A percentile compares a stretch with the other conserved stretches of the same genome.
Evolutionary conservation across 1,139 yeast genomes (phyloP).

Genomic region (Pichia sp.): DNA sequence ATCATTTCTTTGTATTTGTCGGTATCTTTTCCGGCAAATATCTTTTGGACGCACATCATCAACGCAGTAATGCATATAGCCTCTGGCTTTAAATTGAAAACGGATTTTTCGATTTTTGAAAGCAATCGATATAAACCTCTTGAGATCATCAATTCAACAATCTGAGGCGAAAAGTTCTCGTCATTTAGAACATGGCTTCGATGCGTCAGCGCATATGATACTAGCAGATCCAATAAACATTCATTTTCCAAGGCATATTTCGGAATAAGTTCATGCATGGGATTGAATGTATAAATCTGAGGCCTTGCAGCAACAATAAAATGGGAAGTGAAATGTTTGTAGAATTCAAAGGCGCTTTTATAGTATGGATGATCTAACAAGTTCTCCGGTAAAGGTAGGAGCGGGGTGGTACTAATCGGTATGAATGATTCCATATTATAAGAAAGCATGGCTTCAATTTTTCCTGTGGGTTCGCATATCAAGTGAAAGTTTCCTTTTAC

Average conservation of each 20-base stretch:
- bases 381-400: constrained; percentile 11
- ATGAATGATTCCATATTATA: constrained; percentile 5
- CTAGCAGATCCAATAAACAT: constrained; percentile 7
- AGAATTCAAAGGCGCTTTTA: constrained; percentile 8
- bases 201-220: constrained; percentile 10
- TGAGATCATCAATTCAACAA: constrained; percentile 6
- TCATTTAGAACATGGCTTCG: constrained; percentile 8
- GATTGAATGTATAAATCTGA: constrained; percentile 7
- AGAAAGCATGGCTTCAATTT: background rate
- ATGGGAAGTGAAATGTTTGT: constrained; percentile 9
- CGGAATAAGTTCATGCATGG: constrained; percentile 8
- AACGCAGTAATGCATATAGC: constrained; percentile 8
- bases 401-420: constrained; percentile 3
- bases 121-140: constrained; percentile 7
- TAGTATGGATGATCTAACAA: constrained; percentile 10
- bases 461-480: background rate
- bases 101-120: background rate
- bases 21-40: constrained; percentile 6
- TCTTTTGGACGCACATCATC: constrained; percentile 8
- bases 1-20: constrained; percentile 7
- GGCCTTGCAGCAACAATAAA: constrained; percentile 10
- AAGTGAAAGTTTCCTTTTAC: too few relatives aligned
- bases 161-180: constrained; percentile 7
- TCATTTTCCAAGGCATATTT: constrained; percentile 6
- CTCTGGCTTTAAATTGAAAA: constrained; percentile 2